Conservation (phyloP, 176 grass and related monocot species). For the Tillandsia fasciculata region DNA sequence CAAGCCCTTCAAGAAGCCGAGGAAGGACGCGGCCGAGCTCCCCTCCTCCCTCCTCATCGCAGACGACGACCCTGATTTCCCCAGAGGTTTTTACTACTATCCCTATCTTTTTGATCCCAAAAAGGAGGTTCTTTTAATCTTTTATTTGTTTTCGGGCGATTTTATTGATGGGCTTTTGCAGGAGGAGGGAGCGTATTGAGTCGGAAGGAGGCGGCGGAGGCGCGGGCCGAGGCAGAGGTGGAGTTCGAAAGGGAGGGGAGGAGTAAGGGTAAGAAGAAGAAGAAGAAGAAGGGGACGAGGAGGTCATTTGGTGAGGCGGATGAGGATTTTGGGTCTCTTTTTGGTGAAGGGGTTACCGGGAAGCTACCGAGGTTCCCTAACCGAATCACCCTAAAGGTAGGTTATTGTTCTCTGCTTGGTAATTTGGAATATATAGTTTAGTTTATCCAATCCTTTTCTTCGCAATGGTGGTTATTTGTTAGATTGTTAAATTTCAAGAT, state of each 20-base stretch:
- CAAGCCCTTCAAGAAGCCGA: constrained; percentile 40
- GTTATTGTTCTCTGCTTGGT: not conserved
- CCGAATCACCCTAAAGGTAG: constrained; percentile 77
- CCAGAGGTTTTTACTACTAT: constrained; percentile 44
- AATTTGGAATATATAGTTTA: not conserved
- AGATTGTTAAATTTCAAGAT: not conserved
- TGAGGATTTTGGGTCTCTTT: constrained; percentile 71
- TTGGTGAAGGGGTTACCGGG: constrained; percentile 59
- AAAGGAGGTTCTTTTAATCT: not conserved
- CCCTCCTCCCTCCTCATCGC: constrained; percentile 33
- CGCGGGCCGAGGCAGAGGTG: constrained; percentile 59
- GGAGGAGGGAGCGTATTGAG: constrained; percentile 68
- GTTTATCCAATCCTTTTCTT: not conserved
- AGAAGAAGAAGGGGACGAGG: constrained; percentile 27
- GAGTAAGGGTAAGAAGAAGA: constrained; percentile 28
- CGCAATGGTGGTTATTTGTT: not conserved
- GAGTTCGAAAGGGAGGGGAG: constrained; percentile 60
- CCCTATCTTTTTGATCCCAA: not conserved
- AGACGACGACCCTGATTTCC: constrained; percentile 57
- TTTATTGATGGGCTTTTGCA: constrained; percentile 12
- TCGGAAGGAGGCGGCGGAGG: constrained; percentile 61
- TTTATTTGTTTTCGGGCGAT: not conserved
- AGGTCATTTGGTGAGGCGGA: not conserved
- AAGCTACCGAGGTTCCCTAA: constrained; percentile 85
- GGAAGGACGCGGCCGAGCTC: constrained; percentile 26